Base-by-base conservation (phyloP, 805 yeast genomes). In the Dipodascus geniculatus region DNA sequence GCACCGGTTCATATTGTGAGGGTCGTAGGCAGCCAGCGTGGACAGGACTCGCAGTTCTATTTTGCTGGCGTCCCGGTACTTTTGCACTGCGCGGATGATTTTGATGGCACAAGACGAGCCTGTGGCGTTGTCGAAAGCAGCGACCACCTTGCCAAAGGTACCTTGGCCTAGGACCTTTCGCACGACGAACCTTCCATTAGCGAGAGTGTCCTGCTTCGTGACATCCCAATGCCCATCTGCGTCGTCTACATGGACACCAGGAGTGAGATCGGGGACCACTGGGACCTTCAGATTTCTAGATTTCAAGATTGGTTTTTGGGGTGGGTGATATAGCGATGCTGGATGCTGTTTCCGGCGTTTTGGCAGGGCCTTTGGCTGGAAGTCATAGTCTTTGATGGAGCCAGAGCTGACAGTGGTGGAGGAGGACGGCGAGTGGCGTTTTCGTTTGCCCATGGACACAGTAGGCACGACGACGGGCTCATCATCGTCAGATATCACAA, bases 1-100 rank as follows among this genome's bases (percentile, higher is more conserved):
- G 66, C 98, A 93, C 67, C 80, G 85, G 68, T 79, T 85, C 61
- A 70, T 61, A 67, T 80, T 85, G 28, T 72, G 66, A 28, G 83
- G 80, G 65, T 88, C 97, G 65, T 81, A 81, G 61, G 77, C 77
- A 55, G 84, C 80, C 54, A 88, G 70, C 51, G 91, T 83, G 17
- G 85, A 73, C 55, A 93, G 71, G 11, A 93, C 88, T 50, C 98
- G 72, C 23, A 93, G 74, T 70, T 93, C 99, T 54, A 90, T 88
- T 68, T 85, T 87, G 14, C 96, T 87, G 2, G 99, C 99, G 64
- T 90, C 97, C 53, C 98, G 76, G 68, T 93, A 93, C 71, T 95
- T 87, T 22, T 89, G 96, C 22, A 93, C 85, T 20, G 96, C 87
- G 55, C 95, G 76, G 51, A 93, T 93, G 57, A 93, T 86, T 67